A percentile compares a stretch with the other conserved stretches of the same genome.
Conservation (phyloP, 768 basidiomycete species). For the Tricholoma matsutake region DNA sequence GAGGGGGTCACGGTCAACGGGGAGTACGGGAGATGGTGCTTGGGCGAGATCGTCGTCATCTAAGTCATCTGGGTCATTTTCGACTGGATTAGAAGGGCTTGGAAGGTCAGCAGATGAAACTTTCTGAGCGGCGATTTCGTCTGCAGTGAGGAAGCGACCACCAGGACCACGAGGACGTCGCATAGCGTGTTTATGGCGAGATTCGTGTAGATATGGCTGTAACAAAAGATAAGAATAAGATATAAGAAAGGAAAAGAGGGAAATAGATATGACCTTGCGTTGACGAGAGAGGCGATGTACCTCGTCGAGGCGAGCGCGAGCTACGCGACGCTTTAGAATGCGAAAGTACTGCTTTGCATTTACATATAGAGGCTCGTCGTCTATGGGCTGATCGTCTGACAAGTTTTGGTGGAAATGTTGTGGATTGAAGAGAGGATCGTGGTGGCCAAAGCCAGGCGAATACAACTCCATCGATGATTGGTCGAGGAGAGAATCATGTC, state of each 20-base stretch:
- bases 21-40: conserved; percentile 18
- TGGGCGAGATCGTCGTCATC: conserved; percentile 39
- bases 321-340: conserved; percentile 92
- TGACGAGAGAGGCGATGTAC: conserved; percentile 89
- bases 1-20: conserved; percentile 23
- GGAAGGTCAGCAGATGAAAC: conserved; percentile 32
- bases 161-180: conserved; percentile 95
- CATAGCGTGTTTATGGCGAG: conserved; percentile 97
- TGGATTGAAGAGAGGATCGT: conserved; percentile 16
- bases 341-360: conserved; percentile 99
- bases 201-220: conserved; percentile 97
- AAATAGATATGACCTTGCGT: conserved; percentile 67
- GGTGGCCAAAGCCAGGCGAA: conserved; percentile 52
- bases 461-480: conserved; percentile 53
- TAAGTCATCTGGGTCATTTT: conserved; percentile 27
- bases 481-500: conserved; percentile 18
- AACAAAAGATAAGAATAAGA: conserved; percentile 5
- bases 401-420: conserved; percentile 20
- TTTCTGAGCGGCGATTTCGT: conserved; percentile 88
- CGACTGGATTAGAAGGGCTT: conserved; percentile 28
- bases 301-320: conserved; percentile 89
- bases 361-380: conserved; percentile 98
- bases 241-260: not conserved
- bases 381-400: conserved; percentile 45
- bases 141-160: conserved; percentile 94